Percentiles rank a stretch among this genome's conserved stretches.
Evolutionary conservation across 805 yeast species (phyloP).

Genomic region (Candida ponderosae): DNA sequence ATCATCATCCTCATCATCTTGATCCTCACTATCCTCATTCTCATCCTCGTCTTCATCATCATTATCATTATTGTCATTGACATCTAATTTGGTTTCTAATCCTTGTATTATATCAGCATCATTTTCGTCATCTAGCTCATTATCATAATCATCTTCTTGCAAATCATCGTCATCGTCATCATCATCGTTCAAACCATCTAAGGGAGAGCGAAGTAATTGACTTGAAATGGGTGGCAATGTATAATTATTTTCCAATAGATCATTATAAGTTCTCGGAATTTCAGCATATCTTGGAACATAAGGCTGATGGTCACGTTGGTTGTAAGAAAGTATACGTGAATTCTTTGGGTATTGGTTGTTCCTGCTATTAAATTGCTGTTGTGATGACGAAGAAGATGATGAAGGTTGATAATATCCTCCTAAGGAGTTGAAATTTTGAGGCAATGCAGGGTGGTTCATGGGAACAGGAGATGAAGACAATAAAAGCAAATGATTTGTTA

Average conservation of each 20-base stretch:
- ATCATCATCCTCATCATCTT: background rate
- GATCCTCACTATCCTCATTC: background rate
- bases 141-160: conserved; percentile 1
- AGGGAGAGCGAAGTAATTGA: background rate
- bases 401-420: background rate
- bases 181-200: background rate
- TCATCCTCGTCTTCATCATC: background rate
- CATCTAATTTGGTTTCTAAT: conserved; percentile 9
- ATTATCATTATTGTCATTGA: background rate
- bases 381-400: background rate
- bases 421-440: background rate
- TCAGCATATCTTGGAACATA: background rate
- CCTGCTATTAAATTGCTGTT: too few relatives aligned
- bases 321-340: too few relatives aligned
- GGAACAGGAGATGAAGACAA: background rate
- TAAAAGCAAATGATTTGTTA: background rate
- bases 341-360: too few relatives aligned
- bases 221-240: background rate
- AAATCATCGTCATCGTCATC: conserved; percentile 7
- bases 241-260: background rate
- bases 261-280: background rate
- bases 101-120: conserved; percentile 10
- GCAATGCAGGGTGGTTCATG: background rate
- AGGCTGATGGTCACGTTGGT: background rate
- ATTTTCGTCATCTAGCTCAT: conserved; percentile 9